Base-by-base conservation (phyloP, 148 eudicot species). In the Hydrangea macrophylla region DNA sequence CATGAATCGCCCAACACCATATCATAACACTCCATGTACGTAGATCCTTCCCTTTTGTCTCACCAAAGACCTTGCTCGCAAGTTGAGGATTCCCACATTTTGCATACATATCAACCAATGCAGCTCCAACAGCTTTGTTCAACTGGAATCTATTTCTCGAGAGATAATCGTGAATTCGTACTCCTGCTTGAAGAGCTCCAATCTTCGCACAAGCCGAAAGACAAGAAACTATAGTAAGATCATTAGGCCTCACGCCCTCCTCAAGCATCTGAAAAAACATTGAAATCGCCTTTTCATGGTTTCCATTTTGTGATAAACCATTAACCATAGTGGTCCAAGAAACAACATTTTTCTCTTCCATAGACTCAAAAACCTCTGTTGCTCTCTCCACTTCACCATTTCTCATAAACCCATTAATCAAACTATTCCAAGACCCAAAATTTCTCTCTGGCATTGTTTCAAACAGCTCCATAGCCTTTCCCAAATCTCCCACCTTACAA, bases 251-350 rank as follows among this genome's bases (percentile, higher is more conserved):
- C 23, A 71, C 35, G 8, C 68, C 62, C 30, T 26, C 30, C 28
- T 71, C 55, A 33, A 71, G 18, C 74, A 63, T 71, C 24, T 63
- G 24, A 18, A 55, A 71, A 60, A 70, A 70, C 59, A 32, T 55
- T 18, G 7, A 27, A 26, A 71, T 53, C 7, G 54, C 74, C 54
- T 62, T 58, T 28, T 70, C 48, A 11, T 69, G 40, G 3, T 69
- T 8, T 30, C 73, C 65, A 33, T 59, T 69, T 25, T 60, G 42
- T 15, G 48, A 59, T 20, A 70, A 70, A 0, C 73, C 73, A 32
- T 32, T 25, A n/a, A 70, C 60, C 73, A 70, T 58, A 7, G 73
- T 70, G 36, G 68, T 71, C 75, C 73, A 70, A 45, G 73, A 59
- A 17, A 70, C 58, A 45, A 70, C 73, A 60, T 60, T 70, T 45